Conservation (phyloP, 495 filamentous ascomycete genomes). For the Hypoxylon trugodes region DNA sequence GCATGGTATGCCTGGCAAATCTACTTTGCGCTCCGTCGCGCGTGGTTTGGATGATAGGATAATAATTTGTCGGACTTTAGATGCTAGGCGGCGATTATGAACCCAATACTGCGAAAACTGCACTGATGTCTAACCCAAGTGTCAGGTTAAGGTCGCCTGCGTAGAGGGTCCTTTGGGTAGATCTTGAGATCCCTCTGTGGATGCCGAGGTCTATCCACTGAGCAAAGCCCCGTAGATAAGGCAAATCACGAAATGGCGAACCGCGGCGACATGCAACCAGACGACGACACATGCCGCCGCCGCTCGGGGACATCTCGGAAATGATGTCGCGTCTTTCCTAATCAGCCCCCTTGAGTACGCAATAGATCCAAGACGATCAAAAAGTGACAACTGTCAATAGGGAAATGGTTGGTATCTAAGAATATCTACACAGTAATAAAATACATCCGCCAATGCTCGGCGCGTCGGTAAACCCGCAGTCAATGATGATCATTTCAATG, state of each 20-base stretch:
- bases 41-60: slow-evolving; percentile 40
- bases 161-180: not conserved
- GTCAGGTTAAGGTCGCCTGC: slow-evolving; percentile 32
- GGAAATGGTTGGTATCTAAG: slow-evolving; percentile 13
- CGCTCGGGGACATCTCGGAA: slow-evolving; percentile 35
- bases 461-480: slow-evolving; percentile 23
- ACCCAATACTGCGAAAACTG: slow-evolving; percentile 24
- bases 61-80: slow-evolving; percentile 26
- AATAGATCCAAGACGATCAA: slow-evolving; percentile 15
- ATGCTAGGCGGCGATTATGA: slow-evolving; percentile 13
- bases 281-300: slow-evolving; percentile 30
- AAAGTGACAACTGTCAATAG: slow-evolving; percentile 26
- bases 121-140: slow-evolving; percentile 31
- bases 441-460: slow-evolving; percentile 37
- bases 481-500: slow-evolving; percentile 33
- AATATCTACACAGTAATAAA: slow-evolving; percentile 24
- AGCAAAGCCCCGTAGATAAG: slow-evolving; percentile 8
- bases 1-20: slow-evolving; percentile 31
- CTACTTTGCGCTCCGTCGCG: slow-evolving; percentile 22
- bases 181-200: slow-evolving; percentile 20
- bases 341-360: slow-evolving; percentile 28
- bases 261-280: slow-evolving; percentile 33
- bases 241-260: slow-evolving; percentile 26
- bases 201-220: slow-evolving; percentile 4
- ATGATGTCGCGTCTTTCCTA: slow-evolving; percentile 6